These are phyloP conservation scores for Sistotremastrum niveocremeum DNA, from an alignment of 768 basidiomycete genomes.

Conservation along the genomic window DNA sequence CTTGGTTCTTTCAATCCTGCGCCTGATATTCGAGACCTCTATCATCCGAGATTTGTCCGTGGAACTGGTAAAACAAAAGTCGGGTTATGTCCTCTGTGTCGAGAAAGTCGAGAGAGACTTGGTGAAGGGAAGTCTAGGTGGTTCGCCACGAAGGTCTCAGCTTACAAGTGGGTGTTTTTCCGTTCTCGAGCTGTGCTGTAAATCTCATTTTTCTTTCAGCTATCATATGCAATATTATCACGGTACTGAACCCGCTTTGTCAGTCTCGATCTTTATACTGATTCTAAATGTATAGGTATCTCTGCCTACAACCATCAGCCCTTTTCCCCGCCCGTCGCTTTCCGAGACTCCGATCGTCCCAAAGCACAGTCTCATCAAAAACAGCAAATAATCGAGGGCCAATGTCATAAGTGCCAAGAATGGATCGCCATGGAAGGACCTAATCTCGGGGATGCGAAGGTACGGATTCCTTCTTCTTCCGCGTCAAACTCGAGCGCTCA, in stretches of 20 bases:
- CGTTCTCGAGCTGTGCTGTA: neutral
- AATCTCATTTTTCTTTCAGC: conserved; percentile 22
- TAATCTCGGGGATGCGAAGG: conserved; percentile 65
- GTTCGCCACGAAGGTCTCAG: conserved; percentile 70
- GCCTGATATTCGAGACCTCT: conserved; percentile 48
- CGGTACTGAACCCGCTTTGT: conserved; percentile 27
- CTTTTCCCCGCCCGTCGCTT: conserved; percentile 63
- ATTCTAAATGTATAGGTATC: conserved; percentile 34
- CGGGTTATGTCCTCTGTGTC: conserved; percentile 67
- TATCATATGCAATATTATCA: conserved; percentile 78
- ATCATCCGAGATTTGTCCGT: conserved; percentile 65
- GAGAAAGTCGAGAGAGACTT: conserved; percentile 44
- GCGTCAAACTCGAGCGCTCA: neutral
- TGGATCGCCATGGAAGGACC: conserved; percentile 66
- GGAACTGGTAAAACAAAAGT: conserved; percentile 56
- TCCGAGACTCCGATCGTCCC: conserved; percentile 34
- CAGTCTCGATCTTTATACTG: neutral
- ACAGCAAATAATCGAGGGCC: conserved; percentile 45
- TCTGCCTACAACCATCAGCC: conserved; percentile 55
- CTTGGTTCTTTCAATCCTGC: conserved; percentile 45
- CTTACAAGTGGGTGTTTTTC: conserved; percentile 50
- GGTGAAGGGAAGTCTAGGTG: conserved; percentile 53
- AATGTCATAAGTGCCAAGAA: conserved; percentile 61
- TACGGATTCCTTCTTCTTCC: conserved; percentile 12
- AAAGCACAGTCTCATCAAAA: conserved; percentile 49